A percentile compares a stretch with the other conserved stretches of the same genome.
Conservation (phyloP, 495 filamentous ascomycete genomes). For the Tuber borchii region DNA sequence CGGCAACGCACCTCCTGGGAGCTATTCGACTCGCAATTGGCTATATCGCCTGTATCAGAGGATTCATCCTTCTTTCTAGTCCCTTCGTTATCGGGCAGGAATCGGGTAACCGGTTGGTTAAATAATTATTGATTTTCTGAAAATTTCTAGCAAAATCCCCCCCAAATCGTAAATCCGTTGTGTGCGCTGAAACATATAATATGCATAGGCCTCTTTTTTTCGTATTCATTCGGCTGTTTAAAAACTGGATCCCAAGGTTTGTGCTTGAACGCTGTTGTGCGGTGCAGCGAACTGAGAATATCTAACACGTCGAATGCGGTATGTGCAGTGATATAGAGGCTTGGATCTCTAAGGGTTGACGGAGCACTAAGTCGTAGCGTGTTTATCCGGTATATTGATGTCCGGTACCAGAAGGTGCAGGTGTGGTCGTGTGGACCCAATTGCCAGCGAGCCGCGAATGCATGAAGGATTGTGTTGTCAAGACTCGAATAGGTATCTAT, state of each 20-base stretch:
- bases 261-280: not conserved
- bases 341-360: not conserved
- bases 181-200: not conserved
- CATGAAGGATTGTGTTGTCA: not conserved
- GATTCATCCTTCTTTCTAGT: not conserved
- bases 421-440: not conserved
- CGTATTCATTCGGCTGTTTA: not conserved
- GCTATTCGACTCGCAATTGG: not conserved
- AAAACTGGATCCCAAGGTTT: not conserved
- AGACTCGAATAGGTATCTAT: not conserved
- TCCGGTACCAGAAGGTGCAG: not conserved
- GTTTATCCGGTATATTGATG: not conserved
- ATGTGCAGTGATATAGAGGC: not conserved
- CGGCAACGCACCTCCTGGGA: not conserved
- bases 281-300: not conserved
- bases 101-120: not conserved
- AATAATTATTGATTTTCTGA: not conserved
- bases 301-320: not conserved
- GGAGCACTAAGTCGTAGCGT: not conserved
- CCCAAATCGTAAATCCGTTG: not conserved
- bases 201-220: not conserved
- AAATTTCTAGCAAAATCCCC: not conserved
- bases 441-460: not conserved
- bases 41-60: not conserved
- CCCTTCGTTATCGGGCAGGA: not conserved